Base-by-base conservation (phyloP, 805 yeast genomes). In the Metschnikowia vanudenii region DNA sequence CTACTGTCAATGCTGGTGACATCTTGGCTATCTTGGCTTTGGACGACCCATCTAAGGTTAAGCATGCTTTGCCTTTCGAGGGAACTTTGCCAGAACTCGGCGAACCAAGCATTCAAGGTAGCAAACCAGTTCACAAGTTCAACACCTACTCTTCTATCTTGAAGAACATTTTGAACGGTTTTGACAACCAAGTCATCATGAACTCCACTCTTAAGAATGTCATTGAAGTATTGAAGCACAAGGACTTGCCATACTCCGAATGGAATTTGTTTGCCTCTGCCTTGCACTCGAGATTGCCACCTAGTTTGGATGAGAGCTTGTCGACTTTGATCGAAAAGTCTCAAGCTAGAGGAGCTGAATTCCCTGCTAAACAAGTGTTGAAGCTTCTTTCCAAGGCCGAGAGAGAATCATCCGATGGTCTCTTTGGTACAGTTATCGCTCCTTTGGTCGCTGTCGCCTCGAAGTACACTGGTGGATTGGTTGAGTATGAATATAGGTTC, bases 41-140 rank as follows among this genome's bases (percentile, higher is more conserved):
- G 46, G 99, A 95, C 63, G 99, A 94, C 65, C 98, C 98, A 49
- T 84, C 96, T 4, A 90, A 89, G 72, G 99, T 94, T 43, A 92
- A 92, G 68, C 99, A 91, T 61, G 99, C 99, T 37, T 73, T 84
- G 64, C 96, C 97, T 43, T 94, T 80, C 60, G 96, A 90, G 66
- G 97, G 97, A 41, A 89, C 95, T 61, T 74, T 95, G 55, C 97
- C 97, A 12, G 89, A 83, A 32, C 73, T 84, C 53, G 99, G 99
- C 42, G 75, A 86, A 28, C 96, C 98, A 53, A 78, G 74, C 46
- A 74, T 89, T 51, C 81, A 76, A 62, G 98, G 99, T 60, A 78
- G 86, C 47, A 92, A 87, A 69, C 86, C 96, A 45, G 83, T 81
- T 45, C 88, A 92, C 69, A 80, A 79, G 59, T 91, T 82, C 73